phyloP scores from a whole-genome alignment of 768 basidiomycete species.

The Lentinus brumalis region DNA sequence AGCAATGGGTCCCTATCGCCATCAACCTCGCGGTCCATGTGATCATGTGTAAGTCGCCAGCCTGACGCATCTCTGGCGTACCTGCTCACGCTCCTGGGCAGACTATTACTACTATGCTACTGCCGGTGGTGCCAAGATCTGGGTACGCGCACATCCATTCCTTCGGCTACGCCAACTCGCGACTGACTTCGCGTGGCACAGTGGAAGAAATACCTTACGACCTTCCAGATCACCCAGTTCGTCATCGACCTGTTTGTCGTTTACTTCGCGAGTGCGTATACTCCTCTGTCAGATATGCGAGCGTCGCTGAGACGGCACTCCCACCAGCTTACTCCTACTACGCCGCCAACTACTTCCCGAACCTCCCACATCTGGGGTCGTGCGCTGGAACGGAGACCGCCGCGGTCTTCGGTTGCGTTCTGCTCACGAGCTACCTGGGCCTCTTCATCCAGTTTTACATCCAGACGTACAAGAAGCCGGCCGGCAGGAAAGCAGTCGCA shows the following conservation, averaged over 20 bases:
- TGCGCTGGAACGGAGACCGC: constrained; percentile 90
- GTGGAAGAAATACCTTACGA: constrained; percentile 99
- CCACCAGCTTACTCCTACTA: constrained; percentile 78
- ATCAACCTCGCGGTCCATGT: constrained; percentile 94
- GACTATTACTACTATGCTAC: constrained; percentile 99
- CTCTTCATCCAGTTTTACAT: constrained; percentile 97
- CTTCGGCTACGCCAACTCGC: background rate
- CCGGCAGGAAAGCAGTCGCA: constrained; percentile 34
- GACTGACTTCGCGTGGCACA: constrained; percentile 32
- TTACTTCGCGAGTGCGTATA: constrained; percentile 89
- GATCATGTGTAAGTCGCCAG: constrained; percentile 81
- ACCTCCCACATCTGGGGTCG: constrained; percentile 71
- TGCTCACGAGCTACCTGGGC: constrained; percentile 88
- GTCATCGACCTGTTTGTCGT: constrained; percentile 87
- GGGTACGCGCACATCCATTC: constrained; percentile 56
- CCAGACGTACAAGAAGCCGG: constrained; percentile 76
- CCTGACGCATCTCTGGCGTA: background rate
- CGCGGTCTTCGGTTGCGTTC: constrained; percentile 84
- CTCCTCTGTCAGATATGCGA: background rate
- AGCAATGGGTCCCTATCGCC: constrained; percentile 96
- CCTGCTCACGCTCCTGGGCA: constrained; percentile 31
- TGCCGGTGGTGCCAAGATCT: constrained; percentile 94
- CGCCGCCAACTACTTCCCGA: constrained; percentile 55
- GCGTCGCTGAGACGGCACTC: background rate
- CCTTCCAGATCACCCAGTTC: constrained; percentile 96